Base-by-base conservation (phyloP, 768 basidiomycete genomes). In the Suillus subluteus region DNA sequence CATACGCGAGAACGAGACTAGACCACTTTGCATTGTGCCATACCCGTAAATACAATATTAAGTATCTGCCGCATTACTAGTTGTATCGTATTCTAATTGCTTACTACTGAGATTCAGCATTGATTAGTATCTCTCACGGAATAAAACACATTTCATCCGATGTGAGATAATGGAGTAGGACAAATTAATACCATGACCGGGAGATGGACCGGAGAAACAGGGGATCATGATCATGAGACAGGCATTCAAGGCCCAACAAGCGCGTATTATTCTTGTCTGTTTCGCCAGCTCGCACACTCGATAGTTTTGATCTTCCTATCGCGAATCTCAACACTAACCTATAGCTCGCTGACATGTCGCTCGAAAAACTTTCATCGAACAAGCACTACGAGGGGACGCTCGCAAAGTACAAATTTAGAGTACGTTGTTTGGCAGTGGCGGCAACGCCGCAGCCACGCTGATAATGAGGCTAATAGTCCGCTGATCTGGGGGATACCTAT, bases 381-480 rank as follows among this genome's bases (percentile, higher is more conserved):
- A 91, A 91, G 77, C 84, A 88, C 13, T 97, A 91, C 68, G 90
- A 86, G 65, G 98, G 97, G 30, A 85, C 86, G 64, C 76, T 99
- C 65, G 84, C 81, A 67, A 98, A 98, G 77, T 98, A 94, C 83
- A 92, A 88, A 79, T 93, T 91, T 82, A 91, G 88, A 83, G 94
- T 87, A 69, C 79, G 58, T 70, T 74, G 59, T 64, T 37, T 56
- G 40, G 23, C 35, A 32, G 16, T n/a, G 43, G 23, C 23, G 9
- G 58, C 35, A 23, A 32, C 38, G 23, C 62, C 38, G 23, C 13
- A 15, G 40, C 40, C 54, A 56, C 50, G 30, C 38, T 63, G 32
- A 63, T 40, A n/a, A 16, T 35, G 37, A 26, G 40, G 58, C 21
- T 13, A 35, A 26, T 70, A 95, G 94, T 92, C 92, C 52, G 80